Evolutionary conservation across 768 basidiomycete species (phyloP), one percentile per base, ranked within the genome.

Genomic region (Sarcomyxa edulis): DNA sequence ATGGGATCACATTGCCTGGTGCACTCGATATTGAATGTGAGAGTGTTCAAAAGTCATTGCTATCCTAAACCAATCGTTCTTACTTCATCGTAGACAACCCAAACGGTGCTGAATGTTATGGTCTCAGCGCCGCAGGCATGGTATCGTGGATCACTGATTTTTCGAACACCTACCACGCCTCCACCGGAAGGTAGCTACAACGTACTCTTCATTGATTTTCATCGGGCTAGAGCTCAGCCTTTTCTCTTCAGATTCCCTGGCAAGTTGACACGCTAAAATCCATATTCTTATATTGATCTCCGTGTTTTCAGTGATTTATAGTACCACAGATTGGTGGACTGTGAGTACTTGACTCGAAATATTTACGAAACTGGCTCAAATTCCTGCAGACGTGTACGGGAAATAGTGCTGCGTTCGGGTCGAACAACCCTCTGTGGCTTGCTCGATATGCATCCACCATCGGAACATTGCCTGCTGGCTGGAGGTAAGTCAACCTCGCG

Each of bases 321-420:
- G 75, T 20, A 78, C 74, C 3, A 80, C 76, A 8, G 62, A 71
- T 52, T 84, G 81, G 81, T 84, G 82, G 82, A 72, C 48, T n/a
- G n/a, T n/a, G n/a, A n/a, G n/a, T n/a, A n/a, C n/a, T n/a, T n/a
- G n/a, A n/a, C n/a, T n/a, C n/a, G n/a, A n/a, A n/a, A n/a, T n/a
- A n/a, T n/a, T n/a, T n/a, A n/a, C n/a, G n/a, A n/a, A n/a, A n/a
- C n/a, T n/a, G n/a, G n/a, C n/a, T n/a, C n/a, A n/a, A n/a, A n/a
- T n/a, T n/a, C n/a, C n/a, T n/a, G n/a, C n/a, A n/a, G 7, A 67
- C 64, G 7, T 84, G 82, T 54, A 84, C 82, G 2, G 78, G 74
- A 0, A 75, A 79, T 52, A 75, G 68, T 39, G 58, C 61, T 10
- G 59, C 56, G 4, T 83, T 84, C 45, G 67, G 51, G 1, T 38